Evolutionary conservation across 2,329 filamentous ascomycete species (phyloP), one percentile per base, ranked within the genome.

Genomic region (Gaeumannomyces tritici): DNA sequence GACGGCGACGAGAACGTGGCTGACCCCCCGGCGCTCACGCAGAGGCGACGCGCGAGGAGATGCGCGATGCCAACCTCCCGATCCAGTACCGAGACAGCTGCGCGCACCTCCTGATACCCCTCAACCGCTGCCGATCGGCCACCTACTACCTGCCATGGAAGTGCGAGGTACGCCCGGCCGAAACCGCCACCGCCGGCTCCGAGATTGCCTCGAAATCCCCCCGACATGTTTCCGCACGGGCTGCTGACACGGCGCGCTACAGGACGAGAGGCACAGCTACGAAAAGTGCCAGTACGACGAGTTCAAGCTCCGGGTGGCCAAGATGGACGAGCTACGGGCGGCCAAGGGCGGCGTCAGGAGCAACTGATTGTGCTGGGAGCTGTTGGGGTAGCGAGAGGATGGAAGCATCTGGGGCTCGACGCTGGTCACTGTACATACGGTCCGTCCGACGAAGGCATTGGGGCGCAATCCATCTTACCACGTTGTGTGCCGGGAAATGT

Each of bases 211-310:
- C 24, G 55, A 15, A 57, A n/a, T 9, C 51, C 28, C 3, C 26
- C 35, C n/a, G 2, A 11, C 27, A 4, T 13, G 15, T 29, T 47
- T 33, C 18, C 59, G 5, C 18, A 8, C 24, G 21, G 6, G 12
- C 42, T 55, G 55, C 64, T 67, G 55, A 66, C 63, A 59, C 35
- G 51, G 60, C 62, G 51, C 62, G 65, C 51, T 63, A 64, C 73
- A 98, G 95, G 87, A 92, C 76, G 95, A 99, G 83, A 84, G 95
- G 81, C 95, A 99, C 79, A 89, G 88, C 73, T 99, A 99, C 83
- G 95, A 99, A 76, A 98, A 98, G 77, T 99, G 95, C 85, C 95
- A 99, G 74, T 99, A 99, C 78, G 90, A 90, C 67, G 95, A 98
- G 76, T 99, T 99, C 83, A 96, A 96, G 87, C 91, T 93, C 84